Evolutionary conservation across 75 land plant genomes (phyloP).

Genomic region (Selaginella tamariscina): DNA sequence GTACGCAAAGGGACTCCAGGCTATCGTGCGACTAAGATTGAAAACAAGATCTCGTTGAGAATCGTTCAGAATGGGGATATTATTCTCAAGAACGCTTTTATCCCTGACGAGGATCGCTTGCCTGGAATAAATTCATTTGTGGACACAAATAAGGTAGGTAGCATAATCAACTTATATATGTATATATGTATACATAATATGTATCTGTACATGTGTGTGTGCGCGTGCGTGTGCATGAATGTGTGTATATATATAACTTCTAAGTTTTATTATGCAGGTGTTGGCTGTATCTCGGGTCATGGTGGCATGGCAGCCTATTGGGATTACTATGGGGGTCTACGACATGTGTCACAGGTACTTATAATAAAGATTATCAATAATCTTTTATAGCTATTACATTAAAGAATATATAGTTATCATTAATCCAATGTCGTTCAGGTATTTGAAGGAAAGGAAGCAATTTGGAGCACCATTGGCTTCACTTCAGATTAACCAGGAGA

Average conservation of each 20-base stretch:
- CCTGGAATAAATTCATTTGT: conserved; percentile 78
- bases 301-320: conserved; percentile 98
- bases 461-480: conserved; percentile 89
- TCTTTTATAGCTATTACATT: no score
- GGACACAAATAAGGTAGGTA: conserved; percentile 73
- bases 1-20: conserved; percentile 77
- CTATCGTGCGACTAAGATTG: conserved; percentile 59
- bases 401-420: no score
- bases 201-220: no score
- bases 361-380: not conserved
- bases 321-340: conserved; percentile 86
- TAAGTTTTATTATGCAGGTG: conserved; percentile 37
- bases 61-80: conserved; percentile 96
- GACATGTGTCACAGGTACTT: conserved; percentile 88
- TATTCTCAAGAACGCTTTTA: conserved; percentile 53
- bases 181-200: no score
- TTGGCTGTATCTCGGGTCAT: conserved; percentile 82
- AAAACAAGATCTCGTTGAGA: conserved; percentile 80
- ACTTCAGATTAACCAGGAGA: conserved; percentile 78
- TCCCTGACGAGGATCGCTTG: conserved; percentile 79
- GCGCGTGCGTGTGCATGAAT: no score
- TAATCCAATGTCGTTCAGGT: no score
- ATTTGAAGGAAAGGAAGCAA: conserved; percentile 79
- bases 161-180: no score
- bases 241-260: no score